Base-by-base conservation (phyloP, 352 stramenopile species). In the Elongisporangium undulatum region DNA sequence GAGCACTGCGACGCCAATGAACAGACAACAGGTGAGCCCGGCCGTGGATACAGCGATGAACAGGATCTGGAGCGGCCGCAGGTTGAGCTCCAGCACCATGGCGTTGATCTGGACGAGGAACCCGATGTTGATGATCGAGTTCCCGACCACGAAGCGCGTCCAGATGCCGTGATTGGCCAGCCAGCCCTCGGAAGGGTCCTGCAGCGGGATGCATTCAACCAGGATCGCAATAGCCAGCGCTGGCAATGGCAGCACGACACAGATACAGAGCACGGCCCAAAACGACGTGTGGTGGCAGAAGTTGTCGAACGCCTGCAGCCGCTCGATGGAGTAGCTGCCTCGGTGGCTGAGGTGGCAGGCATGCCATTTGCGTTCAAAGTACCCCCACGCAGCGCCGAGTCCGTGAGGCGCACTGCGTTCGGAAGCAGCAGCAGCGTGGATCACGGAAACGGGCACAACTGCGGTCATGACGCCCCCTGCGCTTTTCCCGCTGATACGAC, bases 151-250 rank as follows among this genome's bases (percentile, higher is more conserved):
- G 6, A 63, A 45, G 17, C 65, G 60, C 16, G 68, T 49, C 57
- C 56, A 79, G 29, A 73, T 57, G 4, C 49, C 49, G 55, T 64
- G 68, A 49, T 77, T 77, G 1, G 51, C 58, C 53, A 55, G 45
- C 58, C 59, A 72, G 2, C 68, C 58, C 3, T 61, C 57, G 13
- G 17, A 17, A 0, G 23, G 52, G 3, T 21, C n/a, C 19, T 16
- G 29, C 16, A 67, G 23, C 6, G 62, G 62, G 1, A 67, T 48
- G 3, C 29, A 15, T 19, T 79, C 62, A 0, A 77, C n/a, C 13
- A 66, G 19, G 3, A 64, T 53, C 1, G 62, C 38, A 0, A 62
- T 15, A 0, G 53, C 4, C 15, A 76, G 60, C 5, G 66, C 55
- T 2, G 67, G 63, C 1, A 76, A 13, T 2, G 63, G 45, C 0